Base-by-base conservation (phyloP, 78 protist species). In the Dictyostelium citrinum region DNA sequence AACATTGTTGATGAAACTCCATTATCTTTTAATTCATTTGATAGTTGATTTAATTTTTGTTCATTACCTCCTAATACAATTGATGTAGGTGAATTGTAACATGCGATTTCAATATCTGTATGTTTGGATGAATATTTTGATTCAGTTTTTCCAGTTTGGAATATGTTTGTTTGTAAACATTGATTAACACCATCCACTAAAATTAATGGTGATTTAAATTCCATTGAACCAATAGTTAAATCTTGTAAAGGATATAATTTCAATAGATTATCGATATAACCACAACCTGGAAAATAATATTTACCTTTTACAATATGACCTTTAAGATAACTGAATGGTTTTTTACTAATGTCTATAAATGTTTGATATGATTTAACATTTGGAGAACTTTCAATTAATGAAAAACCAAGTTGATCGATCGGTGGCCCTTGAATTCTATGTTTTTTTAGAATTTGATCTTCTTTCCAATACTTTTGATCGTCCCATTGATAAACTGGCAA, bases 371-470 rank as follows among this genome's bases (percentile, higher is more conserved):
- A 27, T 51, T 49, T 78, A 16, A 75, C 43, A 83, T 72, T 60
- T 51, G 72, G 81, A 49, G 90, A 51, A 78, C 90, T 45, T 83
- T 83, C n/a, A 83, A 72, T 49, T 64, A 72, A 72, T 22, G 46
- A n/a, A 17, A 72, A 83, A 11, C 81, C 46, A 45, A 20, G 80
- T 33, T 43, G 45, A n/a, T n/a, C 55, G 0, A 80, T 22, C 20
- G 90, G 14, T 70, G 90, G 90, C 22, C 81, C 90, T 51, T 72
- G 60, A 49, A 49, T 61, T 17, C 27, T 43, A 31, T 45, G 37
- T 1, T 43, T 71, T 35, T 68, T 46, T 14, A 39, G 41, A 45
- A 45, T 35, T 27, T 41, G 45, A 71, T 78, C 81, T 33, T 68
- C 82, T 20, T 51, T 11, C 81, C 81, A 83, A 76, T 24, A 45